Percentiles rank a stretch among this genome's conserved stretches.
Evolutionary conservation across 257 asterid genomes (phyloP).

Genomic region (Petunia secreta): DNA sequence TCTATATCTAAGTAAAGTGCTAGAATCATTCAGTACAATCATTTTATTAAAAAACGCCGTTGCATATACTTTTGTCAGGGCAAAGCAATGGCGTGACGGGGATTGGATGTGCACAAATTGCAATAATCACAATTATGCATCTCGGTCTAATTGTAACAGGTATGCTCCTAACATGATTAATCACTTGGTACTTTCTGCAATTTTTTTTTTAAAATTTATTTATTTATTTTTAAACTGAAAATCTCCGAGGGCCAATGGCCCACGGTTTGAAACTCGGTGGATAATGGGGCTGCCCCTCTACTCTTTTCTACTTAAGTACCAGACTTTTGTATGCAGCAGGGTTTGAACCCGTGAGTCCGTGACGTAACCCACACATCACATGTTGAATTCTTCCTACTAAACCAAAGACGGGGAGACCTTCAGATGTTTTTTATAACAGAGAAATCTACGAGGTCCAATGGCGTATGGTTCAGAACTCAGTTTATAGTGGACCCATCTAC

Average conservation of each 20-base stretch:
- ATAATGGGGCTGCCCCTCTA: too few relatives aligned
- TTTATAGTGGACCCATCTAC: background rate
- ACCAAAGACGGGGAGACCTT: too few relatives aligned
- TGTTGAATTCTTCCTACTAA: too few relatives aligned
- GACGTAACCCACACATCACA: too few relatives aligned
- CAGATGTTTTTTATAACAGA: background rate
- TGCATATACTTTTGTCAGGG: slow-evolving; percentile 54
- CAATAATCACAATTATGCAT: slow-evolving; percentile 89
- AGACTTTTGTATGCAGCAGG: too few relatives aligned
- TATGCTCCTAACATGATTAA: slow-evolving; percentile 35
- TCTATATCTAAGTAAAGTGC: background rate
- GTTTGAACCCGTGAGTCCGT: too few relatives aligned
- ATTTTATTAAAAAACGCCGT: background rate
- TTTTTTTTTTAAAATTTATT: too few relatives aligned
- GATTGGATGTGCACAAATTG: slow-evolving; percentile 96
- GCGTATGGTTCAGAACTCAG: background rate
- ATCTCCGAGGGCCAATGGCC: too few relatives aligned
- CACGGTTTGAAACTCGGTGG: too few relatives aligned
- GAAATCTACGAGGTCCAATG: background rate
- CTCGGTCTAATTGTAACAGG: slow-evolving; percentile 89
- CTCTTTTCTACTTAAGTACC: too few relatives aligned
- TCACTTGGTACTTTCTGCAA: background rate
- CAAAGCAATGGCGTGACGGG: slow-evolving; percentile 94
- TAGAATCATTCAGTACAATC: slow-evolving; percentile 13
- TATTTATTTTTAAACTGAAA: too few relatives aligned